A percentile compares a stretch with the other conserved stretches of the same genome.
phyloP scores from a whole-genome alignment of 2,329 filamentous ascomycete genomes.

The Nemania sp. region DNA sequence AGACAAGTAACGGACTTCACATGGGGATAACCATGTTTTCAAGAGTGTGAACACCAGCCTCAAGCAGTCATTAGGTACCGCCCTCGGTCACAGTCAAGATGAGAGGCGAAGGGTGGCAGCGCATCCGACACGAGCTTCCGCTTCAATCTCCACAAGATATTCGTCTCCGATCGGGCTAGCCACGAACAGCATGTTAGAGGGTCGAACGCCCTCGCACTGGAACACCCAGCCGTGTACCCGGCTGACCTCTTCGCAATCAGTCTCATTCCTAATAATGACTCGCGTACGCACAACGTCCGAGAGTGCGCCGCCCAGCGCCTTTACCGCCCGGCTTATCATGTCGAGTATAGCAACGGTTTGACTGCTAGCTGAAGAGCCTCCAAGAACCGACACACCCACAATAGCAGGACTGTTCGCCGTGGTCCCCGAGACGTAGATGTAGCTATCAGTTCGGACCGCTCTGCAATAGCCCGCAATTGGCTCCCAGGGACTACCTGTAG shows the following conservation, averaged over 20 bases:
- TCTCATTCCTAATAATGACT: slow-evolving; percentile 31
- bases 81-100: too few species aligned
- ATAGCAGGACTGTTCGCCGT: slow-evolving; percentile 36
- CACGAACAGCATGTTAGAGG: slow-evolving; percentile 27
- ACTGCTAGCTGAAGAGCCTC: slow-evolving; percentile 29
- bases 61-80: too few species aligned
- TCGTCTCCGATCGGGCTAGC: slow-evolving; percentile 21
- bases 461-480: slow-evolving; percentile 39
- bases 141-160: slow-evolving; percentile 32
- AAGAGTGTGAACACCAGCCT: too few species aligned
- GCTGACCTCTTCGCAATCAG: slow-evolving; percentile 35
- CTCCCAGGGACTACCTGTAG: slow-evolving; percentile 39
- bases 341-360: slow-evolving; percentile 38
- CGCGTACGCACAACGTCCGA: slow-evolving; percentile 36
- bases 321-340: slow-evolving; percentile 34
- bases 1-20: too few species aligned
- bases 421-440: slow-evolving; percentile 39
- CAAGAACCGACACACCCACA: slow-evolving; percentile 23
- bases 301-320: slow-evolving; percentile 33
- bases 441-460: slow-evolving; percentile 34
- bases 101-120: slow-evolving; percentile 12
- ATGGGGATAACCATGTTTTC: too few species aligned
- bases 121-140: slow-evolving; percentile 24
- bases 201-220: slow-evolving; percentile 30
- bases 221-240: slow-evolving; percentile 37